These are phyloP conservation scores for Wickerhamomyces alni DNA, from an alignment of 805 yeast species.

Conservation along the genomic window DNA sequence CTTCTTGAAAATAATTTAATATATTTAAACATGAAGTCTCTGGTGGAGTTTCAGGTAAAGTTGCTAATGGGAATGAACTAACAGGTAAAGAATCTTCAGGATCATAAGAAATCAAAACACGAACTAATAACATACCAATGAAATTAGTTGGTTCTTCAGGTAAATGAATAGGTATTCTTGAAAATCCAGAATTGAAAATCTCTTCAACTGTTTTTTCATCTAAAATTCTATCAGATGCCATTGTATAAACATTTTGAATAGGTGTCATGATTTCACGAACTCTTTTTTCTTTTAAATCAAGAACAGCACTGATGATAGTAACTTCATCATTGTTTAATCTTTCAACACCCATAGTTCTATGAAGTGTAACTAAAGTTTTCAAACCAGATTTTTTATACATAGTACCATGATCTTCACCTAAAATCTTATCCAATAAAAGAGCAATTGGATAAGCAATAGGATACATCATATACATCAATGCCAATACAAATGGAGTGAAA, in stretches of 20 bases:
- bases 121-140: slow-evolving; percentile 90
- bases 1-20: slow-evolving; percentile 94
- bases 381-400: slow-evolving; percentile 88
- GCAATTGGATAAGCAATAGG: slow-evolving; percentile 94
- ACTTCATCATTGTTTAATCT: slow-evolving; percentile 92
- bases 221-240: slow-evolving; percentile 75
- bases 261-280: slow-evolving; percentile 93
- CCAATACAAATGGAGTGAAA: slow-evolving; percentile 81
- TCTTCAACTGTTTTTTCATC: slow-evolving; percentile 84
- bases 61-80: slow-evolving; percentile 90
- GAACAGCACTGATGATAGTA: slow-evolving; percentile 88
- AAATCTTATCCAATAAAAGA: slow-evolving; percentile 63
- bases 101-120: slow-evolving; percentile 90
- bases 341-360: slow-evolving; percentile 92
- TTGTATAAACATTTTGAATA: slow-evolving; percentile 79
- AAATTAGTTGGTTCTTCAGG: slow-evolving; percentile 88
- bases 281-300: slow-evolving; percentile 87
- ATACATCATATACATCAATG: slow-evolving; percentile 82
- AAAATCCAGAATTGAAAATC: slow-evolving; percentile 89
- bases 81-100: slow-evolving; percentile 95
- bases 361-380: slow-evolving; percentile 88
- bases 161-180: slow-evolving; percentile 88
- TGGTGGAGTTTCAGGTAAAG: slow-evolving; percentile 89
- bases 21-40: slow-evolving; percentile 92
- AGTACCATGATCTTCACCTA: slow-evolving; percentile 97